Base-by-base conservation (phyloP, 1,284 basidiomycete species). In the Ganoderma sp. region DNA sequence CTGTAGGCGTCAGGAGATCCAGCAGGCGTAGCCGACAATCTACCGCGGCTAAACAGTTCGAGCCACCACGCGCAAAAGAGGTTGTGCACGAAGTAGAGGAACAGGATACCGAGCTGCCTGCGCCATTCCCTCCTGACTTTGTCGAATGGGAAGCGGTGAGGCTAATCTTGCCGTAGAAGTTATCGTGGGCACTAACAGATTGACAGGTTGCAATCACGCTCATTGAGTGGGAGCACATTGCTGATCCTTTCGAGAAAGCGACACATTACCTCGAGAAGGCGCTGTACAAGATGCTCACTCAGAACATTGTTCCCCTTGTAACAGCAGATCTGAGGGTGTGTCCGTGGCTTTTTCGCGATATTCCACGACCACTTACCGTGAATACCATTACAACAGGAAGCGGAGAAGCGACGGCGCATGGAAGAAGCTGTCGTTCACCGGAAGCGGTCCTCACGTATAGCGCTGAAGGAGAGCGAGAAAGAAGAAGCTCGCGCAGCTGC, bases 101-200 rank as follows among this genome's bases (percentile, higher is more conserved):
- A 5, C 69, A 73, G 68, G 66, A 64, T n/a, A 61, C 50, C 52
- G 69, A 75, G 5, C 52, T 37, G 42, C 42, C 72, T 61, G 66
- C 69, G 68, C 64, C 66, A 48, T 43, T 79, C 43, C 85, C 84
- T 2, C 81, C 81, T 4, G 85, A 85, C 69, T 91, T 94, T 74
- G 80, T 94, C 65, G 92, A 93, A 77, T 95, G 94, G 94, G 92
- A 95, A 80, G 91, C 91, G 74, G 93, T 94, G 68, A 72, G 89
- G 39, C 25, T 61, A 9, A 32, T n/a, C 32, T 28, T 43, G 28
- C 45, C 43, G 25, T 19, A 19, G 0, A 25, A 8, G 2, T 25
- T 39, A 57, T 15, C 9, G 12, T 43, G 39, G 41, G 34, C 25
- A 32, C 66, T 72, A 61, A 60, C 25, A 4, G 39, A 41, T 59